Evolutionary conservation across 2,329 filamentous ascomycete species (phyloP).

Genomic region (Penicillium frequentans): DNA sequence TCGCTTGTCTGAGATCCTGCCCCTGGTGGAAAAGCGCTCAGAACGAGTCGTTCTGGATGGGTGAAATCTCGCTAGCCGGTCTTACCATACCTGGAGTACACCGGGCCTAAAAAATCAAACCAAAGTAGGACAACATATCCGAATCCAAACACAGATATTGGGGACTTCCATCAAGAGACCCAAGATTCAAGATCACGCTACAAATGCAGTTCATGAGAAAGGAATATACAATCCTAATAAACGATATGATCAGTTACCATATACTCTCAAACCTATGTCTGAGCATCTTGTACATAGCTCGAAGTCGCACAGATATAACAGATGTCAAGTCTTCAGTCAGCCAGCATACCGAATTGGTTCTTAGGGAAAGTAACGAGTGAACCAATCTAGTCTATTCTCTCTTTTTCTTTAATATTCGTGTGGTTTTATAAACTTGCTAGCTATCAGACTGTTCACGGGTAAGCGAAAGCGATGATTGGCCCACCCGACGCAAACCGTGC

Average conservation of each 20-base stretch:
- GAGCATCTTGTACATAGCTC: neutral
- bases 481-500: constrained; percentile 28
- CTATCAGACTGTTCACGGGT: neutral
- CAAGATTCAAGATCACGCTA: neutral
- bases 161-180: neutral
- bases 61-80: constrained; percentile 1
- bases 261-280: neutral
- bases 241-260: neutral
- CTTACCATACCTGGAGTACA: neutral
- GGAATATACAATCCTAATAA: neutral
- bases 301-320: neutral
- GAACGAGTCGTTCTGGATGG: constrained; percentile 52
- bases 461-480: neutral
- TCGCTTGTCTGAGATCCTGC: constrained; percentile 67
- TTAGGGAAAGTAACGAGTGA: too few relatives aligned
- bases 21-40: constrained; percentile 66
- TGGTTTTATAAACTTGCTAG: neutral
- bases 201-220: neutral
- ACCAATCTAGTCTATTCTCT: too few relatives aligned
- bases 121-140: neutral
- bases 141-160: neutral
- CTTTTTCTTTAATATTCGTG: neutral
- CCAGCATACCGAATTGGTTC: neutral
- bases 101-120: neutral
- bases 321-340: neutral